Conservation (phyloP, 805 yeast genomes). For the Wickerhamomyces kurtzmanii region DNA sequence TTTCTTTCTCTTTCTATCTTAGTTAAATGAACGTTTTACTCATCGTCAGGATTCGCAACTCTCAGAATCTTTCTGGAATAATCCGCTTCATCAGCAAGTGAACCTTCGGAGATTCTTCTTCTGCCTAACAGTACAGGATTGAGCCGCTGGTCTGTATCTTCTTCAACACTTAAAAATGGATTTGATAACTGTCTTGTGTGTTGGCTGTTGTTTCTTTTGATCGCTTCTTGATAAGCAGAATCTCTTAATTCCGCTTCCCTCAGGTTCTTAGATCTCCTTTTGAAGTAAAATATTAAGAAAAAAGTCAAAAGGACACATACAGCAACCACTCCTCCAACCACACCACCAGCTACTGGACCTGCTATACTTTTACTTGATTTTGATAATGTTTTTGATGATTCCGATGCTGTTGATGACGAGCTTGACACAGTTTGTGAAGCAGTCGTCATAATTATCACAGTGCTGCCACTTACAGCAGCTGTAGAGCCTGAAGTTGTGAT, state of each 20-base stretch:
- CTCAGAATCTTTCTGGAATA: slow-evolving; percentile 72
- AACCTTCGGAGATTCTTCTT: slow-evolving; percentile 77
- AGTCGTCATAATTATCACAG: slow-evolving; percentile 13
- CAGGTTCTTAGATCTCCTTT: slow-evolving; percentile 20
- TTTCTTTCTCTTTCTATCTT: no score
- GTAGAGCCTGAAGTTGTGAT: slow-evolving; percentile 3
- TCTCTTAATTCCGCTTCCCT: slow-evolving; percentile 41
- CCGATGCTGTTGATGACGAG: slow-evolving; percentile 3
- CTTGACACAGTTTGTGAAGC: slow-evolving; percentile 6
- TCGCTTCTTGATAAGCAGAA: slow-evolving; percentile 46
- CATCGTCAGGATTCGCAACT: slow-evolving; percentile 81
- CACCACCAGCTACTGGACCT: slow-evolving; percentile 59
- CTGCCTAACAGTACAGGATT: slow-evolving; percentile 76
- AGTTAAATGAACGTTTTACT: slow-evolving; percentile 1
- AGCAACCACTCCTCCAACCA: slow-evolving; percentile 44
- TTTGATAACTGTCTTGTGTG: slow-evolving; percentile 29
- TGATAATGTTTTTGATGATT: slow-evolving; percentile 3
- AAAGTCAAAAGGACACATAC: slow-evolving; percentile 28
- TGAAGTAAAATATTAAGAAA: slow-evolving; percentile 25
- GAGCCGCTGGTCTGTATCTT: slow-evolving; percentile 52
- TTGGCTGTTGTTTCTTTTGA: slow-evolving; percentile 33
- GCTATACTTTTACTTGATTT: slow-evolving; percentile 17
- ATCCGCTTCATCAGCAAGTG: slow-evolving; percentile 79
- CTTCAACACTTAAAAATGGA: slow-evolving; percentile 57
- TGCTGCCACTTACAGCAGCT: slow-evolving; percentile 7